Evolutionary conservation across 495 filamentous ascomycete species (phyloP), one percentile per base, ranked within the genome.

Genomic region (Podospora appendiculata): DNA sequence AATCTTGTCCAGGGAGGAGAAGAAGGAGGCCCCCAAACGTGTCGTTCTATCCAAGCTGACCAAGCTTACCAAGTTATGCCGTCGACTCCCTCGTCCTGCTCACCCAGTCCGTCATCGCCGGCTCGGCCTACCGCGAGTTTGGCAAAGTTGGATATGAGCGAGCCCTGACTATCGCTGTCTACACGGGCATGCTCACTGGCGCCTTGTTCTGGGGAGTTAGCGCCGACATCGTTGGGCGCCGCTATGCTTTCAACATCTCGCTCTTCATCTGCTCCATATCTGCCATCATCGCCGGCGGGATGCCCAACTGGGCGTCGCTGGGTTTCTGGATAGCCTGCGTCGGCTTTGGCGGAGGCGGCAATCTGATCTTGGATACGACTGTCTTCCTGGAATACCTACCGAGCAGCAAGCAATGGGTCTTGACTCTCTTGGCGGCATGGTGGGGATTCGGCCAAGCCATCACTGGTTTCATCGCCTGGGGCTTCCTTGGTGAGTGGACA

Each of bases 341-440:
- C 67, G 83, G 81, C 39, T 77, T 91, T 32, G 88, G 88, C 1
- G 88, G 84, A 8, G 88, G 86, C 12, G 86, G 86, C 14, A 88
- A 89, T 57, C 64, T 87, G 43, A 78, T 86, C 3, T 62, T 89
- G 32, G 84, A 89, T 55, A 86, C 84, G 0, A 79, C 85, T 0
- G 82, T 90, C 48, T 90, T 90, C 58, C 70, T 92, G 32, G 89
- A 94, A 60, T 91, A 88, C 58, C 65, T 92, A 3, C 89, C 89
- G 0, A 79, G 79, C 13, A 78, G 77, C 34, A 85, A 89, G 69
- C 87, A 90, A 65, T 91, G 84, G 67, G 74, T 89, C 8, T 68
- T 92, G 34, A 92, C 87, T 0, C 67, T 88, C 12, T 71, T 92
- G 58, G 86, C 86, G 2, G 73, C 83, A 33, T 87, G 88, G 75